Base-by-base conservation (phyloP, 2,329 filamentous ascomycete genomes). In the Pleoardoris graminearum region DNA sequence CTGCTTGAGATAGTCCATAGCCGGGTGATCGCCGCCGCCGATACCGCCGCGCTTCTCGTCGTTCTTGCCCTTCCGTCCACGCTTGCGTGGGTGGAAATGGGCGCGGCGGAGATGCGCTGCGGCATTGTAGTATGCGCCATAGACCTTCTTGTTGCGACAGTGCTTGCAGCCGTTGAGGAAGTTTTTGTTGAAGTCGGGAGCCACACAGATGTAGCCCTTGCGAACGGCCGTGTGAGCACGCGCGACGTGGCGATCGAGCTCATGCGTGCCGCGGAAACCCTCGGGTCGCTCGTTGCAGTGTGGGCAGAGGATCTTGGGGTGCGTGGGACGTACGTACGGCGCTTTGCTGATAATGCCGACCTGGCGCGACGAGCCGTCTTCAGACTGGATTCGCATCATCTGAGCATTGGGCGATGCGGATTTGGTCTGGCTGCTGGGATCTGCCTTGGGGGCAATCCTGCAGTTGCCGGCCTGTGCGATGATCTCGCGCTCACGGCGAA, bases 51-150 rank as follows among this genome's bases (percentile, higher is more conserved):
- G 76, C 61, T 82, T 80, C 70, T 85, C 81, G 55, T 81, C 82
- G 51, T 81, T 80, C 66, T 83, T 83, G 41, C 80, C 79, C 62
- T 77, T 77, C 43, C 82, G 75, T 7, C 82, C 83, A 19, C 82
- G 77, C 68, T 83, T 82, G 60, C 82, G 80, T 1, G 83, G 87
- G 67, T 88, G 89, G 79, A 97, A 97, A 71, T 97, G 93, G 0
- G 88, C 88, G 44, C 93, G 86, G 36, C 92, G 84, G 7, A 97
- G 81, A 70, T 97, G 93, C 0, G 91, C 93, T 0, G 91, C 91
- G 0, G 92, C 93, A 65, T 97, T 97, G 76, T 97, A 97, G 76
- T 97, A 94, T 14, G 89, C 90, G 3, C 89, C 89, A 63, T 97
- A 97, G 53, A 84, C 82, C 78, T 96, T 97, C 50, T 82, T 77